phyloP scores from a whole-genome alignment of 441 rosid genomes.

The Rhodomyrtus psidioides region DNA sequence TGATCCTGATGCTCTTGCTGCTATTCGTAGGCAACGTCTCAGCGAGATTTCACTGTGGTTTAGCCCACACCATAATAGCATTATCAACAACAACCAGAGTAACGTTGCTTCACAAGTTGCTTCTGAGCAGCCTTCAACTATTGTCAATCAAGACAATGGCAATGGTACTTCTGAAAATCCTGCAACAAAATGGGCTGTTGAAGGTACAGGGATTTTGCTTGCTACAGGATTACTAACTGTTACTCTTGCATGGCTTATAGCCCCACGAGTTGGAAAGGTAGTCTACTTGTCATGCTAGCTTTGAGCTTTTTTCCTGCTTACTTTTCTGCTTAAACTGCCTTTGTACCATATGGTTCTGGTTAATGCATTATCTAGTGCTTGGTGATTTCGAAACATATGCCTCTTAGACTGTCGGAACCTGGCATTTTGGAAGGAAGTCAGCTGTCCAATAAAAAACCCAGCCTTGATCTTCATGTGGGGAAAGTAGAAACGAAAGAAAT shows the following conservation, averaged over 20 bases:
- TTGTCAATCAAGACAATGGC: constrained; percentile 35
- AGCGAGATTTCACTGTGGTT: constrained; percentile 90
- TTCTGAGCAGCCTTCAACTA: constrained; percentile 50
- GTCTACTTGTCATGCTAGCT: not conserved
- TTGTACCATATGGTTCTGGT: not conserved
- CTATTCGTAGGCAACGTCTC: constrained; percentile 75
- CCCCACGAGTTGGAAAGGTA: constrained; percentile 97
- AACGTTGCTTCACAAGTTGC: constrained; percentile 40
- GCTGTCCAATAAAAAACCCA: not conserved
- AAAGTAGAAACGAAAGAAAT: not conserved
- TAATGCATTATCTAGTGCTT: not conserved
- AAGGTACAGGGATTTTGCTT: constrained; percentile 88
- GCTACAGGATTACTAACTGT: constrained; percentile 87
- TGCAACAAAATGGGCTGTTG: constrained; percentile 90
- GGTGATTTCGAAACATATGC: not conserved
- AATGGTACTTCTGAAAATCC: constrained; percentile 45
- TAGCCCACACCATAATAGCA: constrained; percentile 37
- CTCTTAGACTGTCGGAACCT: not conserved
- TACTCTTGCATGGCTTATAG: constrained; percentile 90
- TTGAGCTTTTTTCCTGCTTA: not conserved
- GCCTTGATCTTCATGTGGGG: not conserved
- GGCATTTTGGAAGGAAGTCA: not conserved
- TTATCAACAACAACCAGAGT: constrained; percentile 7
- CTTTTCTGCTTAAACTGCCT: not conserved
- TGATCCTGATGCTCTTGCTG: constrained; percentile 96